Percentiles rank a stretch among this genome's conserved stretches.
Conservation (phyloP, 2,329 filamentous ascomycete species). For the Pseudogymnoascus sp. region DNA sequence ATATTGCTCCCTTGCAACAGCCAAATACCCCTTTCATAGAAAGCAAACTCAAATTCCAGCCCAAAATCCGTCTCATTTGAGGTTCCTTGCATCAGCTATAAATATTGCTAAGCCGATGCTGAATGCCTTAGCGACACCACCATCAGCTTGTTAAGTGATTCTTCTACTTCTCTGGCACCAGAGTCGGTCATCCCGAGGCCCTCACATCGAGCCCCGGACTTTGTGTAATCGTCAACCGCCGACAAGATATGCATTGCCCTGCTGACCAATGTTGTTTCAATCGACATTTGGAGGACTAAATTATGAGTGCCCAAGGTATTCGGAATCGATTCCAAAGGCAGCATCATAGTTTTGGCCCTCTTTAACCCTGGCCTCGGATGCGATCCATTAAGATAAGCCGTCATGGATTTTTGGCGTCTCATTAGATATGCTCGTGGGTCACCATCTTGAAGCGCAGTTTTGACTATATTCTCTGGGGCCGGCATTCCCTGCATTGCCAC, state of each 20-base stretch:
- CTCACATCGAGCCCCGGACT: conserved; percentile 12
- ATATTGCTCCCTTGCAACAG: background rate
- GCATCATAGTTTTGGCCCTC: conserved; percentile 22
- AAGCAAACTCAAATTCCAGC: background rate
- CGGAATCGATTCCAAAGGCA: conserved; percentile 25
- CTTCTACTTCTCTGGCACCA: background rate
- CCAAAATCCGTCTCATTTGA: background rate
- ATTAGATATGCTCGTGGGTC: conserved; percentile 29
- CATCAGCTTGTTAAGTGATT: background rate
- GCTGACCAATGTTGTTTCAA: conserved; percentile 12
- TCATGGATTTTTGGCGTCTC: conserved; percentile 22
- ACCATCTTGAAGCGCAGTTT: conserved; percentile 19
- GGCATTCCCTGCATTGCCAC: background rate
- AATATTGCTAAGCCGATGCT: background rate
- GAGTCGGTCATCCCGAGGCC: conserved; percentile 17
- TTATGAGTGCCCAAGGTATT: conserved; percentile 18
- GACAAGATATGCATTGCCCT: conserved; percentile 9
- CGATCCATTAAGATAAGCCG: conserved; percentile 10
- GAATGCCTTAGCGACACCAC: background rate
- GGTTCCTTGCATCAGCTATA: background rate
- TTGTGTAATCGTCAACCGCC: conserved; percentile 20
- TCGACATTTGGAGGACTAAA: conserved; percentile 16
- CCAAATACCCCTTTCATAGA: background rate
- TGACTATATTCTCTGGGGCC: background rate
- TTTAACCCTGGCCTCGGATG: conserved; percentile 17